Evolutionary conservation across 176 grass and related monocot genomes (phyloP), one percentile per base, ranked within the genome.

Genomic region (Zoysia japonica): DNA sequence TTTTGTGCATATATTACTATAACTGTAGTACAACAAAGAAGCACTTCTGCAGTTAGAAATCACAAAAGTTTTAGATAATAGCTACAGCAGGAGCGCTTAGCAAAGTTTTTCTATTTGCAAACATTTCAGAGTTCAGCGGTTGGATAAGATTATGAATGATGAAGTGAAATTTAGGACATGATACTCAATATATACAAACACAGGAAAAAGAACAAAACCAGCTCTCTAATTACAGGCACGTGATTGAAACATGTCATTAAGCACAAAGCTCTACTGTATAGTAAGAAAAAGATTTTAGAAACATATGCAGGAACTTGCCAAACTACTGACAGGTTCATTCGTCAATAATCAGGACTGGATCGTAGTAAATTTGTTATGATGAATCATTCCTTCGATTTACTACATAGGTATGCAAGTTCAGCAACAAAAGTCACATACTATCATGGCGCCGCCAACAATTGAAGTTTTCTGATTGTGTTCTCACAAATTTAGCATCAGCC

Each of bases 91-190:
- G 45, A 76, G 10, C 38, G 19, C n/a, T 46, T 45, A 37, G 52
- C 42, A 57, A 55, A 49, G 42, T 36, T 53, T 5, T 11, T 3
- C 39, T 55, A 68, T 59, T 16, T 51, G 14, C 20, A 12, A 20
- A 16, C 11, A 55, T 82, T 68, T 45, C 52, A 82, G 73, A 84
- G 17, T 14, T 42, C 5, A 80, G 12, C 67, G 1, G 35, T 9
- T 6, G 15, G 28, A 76, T 28, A 57, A 57, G 53, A 76, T 42
- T 65, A 43, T 59, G 49, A 19, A 68, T 42, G 48, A 57, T 70
- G 5, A 53, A 52, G 15, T 78, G 16, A 13, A 82, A 56, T 16
- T 53, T 71, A 47, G 48, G 64, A 2, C 38, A 56, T 12, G 49
- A 40, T 6, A 47, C 4, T 17, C 40, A 40, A 17, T 47, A 59